Percentiles rank a stretch among this genome's conserved stretches.
Conservation (phyloP, 768 basidiomycete genomes). For the Cystofilobasidium capitatum region DNA sequence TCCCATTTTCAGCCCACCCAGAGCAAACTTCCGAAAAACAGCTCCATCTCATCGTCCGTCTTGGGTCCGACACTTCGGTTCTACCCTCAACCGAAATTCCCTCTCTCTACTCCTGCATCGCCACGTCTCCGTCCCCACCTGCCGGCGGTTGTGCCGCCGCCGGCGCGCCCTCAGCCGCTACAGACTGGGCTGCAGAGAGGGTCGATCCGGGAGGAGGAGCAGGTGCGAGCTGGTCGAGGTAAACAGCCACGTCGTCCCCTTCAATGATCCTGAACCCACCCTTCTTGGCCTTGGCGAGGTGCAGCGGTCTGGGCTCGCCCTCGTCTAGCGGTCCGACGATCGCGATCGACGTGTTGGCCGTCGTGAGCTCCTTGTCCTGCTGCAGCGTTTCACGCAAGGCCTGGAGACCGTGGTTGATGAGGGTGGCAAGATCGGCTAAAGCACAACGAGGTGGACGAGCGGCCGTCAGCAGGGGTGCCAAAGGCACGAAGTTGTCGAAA, state of each 20-base stretch:
- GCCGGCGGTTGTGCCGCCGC: conserved; percentile 35
- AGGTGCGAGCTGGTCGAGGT: conserved; percentile 66
- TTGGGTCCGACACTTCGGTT: not conserved
- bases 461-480: not conserved
- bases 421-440: conserved; percentile 28
- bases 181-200: conserved; percentile 18
- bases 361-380: conserved; percentile 91
- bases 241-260: conserved; percentile 62
- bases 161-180: conserved; percentile 41
- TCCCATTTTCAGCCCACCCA: too few relatives aligned
- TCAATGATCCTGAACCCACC: conserved; percentile 78
- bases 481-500: not conserved
- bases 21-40: too few relatives aligned
- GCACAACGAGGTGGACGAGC: not conserved
- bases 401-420: conserved; percentile 85
- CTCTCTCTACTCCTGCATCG: conserved; percentile 57
- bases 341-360: conserved; percentile 88
- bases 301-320: conserved; percentile 35
- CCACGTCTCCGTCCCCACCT: conserved; percentile 63
- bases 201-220: conserved; percentile 47
- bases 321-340: conserved; percentile 54
- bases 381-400: conserved; percentile 94
- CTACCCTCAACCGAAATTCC: not conserved
- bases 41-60: not conserved
- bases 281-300: conserved; percentile 39